Evolutionary conservation across 2,329 filamentous ascomycete species (phyloP).

Genomic region (Penicillium sp.): DNA sequence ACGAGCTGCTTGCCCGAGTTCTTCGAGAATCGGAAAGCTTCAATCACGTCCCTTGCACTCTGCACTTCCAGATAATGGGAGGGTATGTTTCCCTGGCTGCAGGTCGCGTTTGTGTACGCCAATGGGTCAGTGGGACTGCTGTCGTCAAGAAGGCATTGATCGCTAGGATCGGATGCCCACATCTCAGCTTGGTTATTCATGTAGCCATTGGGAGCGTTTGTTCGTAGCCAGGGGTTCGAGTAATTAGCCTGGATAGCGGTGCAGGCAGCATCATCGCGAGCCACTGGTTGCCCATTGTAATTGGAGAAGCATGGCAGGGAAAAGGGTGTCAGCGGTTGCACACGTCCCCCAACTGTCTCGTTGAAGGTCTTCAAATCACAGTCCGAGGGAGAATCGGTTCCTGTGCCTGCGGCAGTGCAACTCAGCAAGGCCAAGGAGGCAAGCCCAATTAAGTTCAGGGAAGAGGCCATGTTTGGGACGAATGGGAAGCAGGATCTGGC

Average conservation of each 20-base stretch:
- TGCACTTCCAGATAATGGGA: neutral
- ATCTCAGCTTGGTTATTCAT: conserved; percentile 27
- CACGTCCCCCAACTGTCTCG: neutral
- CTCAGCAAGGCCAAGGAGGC: neutral
- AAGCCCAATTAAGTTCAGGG: neutral
- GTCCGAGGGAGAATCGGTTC: neutral
- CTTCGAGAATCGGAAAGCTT: neutral
- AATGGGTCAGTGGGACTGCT: neutral
- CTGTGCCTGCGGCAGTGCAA: neutral
- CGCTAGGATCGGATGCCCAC: conserved; percentile 19
- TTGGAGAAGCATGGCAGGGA: neutral
- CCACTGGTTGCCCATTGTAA: neutral
- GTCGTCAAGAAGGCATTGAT: conserved; percentile 7
- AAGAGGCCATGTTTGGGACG: neutral
- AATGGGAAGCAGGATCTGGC: neutral
- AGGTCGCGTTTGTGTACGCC: neutral
- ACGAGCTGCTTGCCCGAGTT: conserved; percentile 10
- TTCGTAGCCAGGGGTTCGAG: conserved; percentile 15
- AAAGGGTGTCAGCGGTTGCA: neutral
- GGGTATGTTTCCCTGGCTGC: neutral
- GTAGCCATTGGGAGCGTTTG: conserved; percentile 21
- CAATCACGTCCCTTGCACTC: neutral
- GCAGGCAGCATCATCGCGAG: neutral
- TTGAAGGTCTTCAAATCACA: neutral
- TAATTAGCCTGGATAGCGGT: conserved; percentile 5